These are phyloP conservation scores for Lathyrus oleraceus DNA, from an alignment of 306 rosid genomes.

Conservation along the genomic window DNA sequence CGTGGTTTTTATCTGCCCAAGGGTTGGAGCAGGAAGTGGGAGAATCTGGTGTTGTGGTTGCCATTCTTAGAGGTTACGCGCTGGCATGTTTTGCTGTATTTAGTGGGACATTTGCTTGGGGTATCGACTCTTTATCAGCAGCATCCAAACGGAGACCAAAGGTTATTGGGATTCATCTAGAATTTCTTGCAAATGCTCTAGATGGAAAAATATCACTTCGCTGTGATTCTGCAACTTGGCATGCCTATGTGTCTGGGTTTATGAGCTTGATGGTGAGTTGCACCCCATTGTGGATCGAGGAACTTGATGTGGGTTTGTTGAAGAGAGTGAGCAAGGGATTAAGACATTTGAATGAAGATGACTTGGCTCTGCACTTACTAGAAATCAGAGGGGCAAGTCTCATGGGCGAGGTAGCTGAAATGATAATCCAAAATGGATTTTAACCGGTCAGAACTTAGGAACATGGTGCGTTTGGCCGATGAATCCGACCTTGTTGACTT, in stretches of 20 bases:
- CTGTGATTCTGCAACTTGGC: slow-evolving; percentile 82
- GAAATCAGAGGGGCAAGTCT: slow-evolving; percentile 65
- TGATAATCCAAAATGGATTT: slow-evolving; percentile 54
- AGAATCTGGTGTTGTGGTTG: slow-evolving; percentile 66
- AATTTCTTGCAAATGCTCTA: slow-evolving; percentile 81
- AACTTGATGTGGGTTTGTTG: slow-evolving; percentile 69
- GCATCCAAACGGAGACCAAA: slow-evolving; percentile 76
- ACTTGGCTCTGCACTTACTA: slow-evolving; percentile 79
- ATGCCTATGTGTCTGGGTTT: slow-evolving; percentile 67
- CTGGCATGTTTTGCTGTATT: slow-evolving; percentile 82
- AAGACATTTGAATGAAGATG: slow-evolving; percentile 74
- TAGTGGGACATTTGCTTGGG: slow-evolving; percentile 90
- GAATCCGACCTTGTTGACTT: not conserved
- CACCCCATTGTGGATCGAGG: slow-evolving; percentile 77
- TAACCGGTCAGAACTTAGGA: slow-evolving; percentile 32
- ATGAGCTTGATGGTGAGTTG: slow-evolving; percentile 82
- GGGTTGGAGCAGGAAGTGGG: slow-evolving; percentile 55
- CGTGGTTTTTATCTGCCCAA: slow-evolving; percentile 84
- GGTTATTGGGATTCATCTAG: slow-evolving; percentile 72
- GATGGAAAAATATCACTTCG: slow-evolving; percentile 83
- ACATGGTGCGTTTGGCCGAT: slow-evolving; percentile 25
- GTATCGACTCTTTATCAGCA: slow-evolving; percentile 68
- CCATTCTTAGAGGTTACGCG: slow-evolving; percentile 86
- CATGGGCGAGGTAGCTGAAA: slow-evolving; percentile 91
- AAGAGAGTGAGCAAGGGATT: slow-evolving; percentile 81